Evolutionary conservation across 1,284 basidiomycete species (phyloP).

Genomic region (Abortiporus biennis): DNA sequence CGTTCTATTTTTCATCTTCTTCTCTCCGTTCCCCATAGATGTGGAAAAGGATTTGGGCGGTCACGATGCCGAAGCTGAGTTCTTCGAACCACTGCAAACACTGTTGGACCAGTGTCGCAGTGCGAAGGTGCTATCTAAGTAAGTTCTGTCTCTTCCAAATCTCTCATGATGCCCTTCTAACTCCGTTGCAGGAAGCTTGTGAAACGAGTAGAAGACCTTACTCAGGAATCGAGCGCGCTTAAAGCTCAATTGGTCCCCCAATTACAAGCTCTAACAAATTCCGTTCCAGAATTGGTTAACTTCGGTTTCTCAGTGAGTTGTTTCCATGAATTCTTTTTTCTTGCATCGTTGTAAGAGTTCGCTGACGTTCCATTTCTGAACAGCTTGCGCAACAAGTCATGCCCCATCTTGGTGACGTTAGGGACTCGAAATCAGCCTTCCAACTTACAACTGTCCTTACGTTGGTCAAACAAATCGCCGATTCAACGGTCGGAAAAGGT

Average conservation of each 20-base stretch:
- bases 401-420: conserved; percentile 72
- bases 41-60: conserved; percentile 67
- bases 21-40: conserved; percentile 37
- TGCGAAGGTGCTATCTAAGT: conserved; percentile 80
- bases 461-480: conserved; percentile 69
- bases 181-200: conserved; percentile 66
- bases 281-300: conserved; percentile 78
- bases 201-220: conserved; percentile 77
- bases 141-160: conserved; percentile 17
- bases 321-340: conserved; percentile 1
- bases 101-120: conserved; percentile 77
- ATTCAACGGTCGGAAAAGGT: conserved; percentile 65
- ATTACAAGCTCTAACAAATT: conserved; percentile 64
- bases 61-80: conserved; percentile 61
- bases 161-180: not conserved
- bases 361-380: not conserved
- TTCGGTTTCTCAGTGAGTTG: conserved; percentile 77
- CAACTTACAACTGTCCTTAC: conserved; percentile 65
- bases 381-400: conserved; percentile 85
- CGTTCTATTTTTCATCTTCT: not conserved
- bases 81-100: conserved; percentile 78
- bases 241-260: conserved; percentile 65
- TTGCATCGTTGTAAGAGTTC: not conserved
- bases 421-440: conserved; percentile 72
- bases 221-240: conserved; percentile 64